A percentile compares a stretch with the other conserved stretches of the same genome.
These are phyloP conservation scores for Penicillium antarcticum DNA, from an alignment of 495 filamentous ascomycete genomes.

Conservation along the genomic window DNA sequence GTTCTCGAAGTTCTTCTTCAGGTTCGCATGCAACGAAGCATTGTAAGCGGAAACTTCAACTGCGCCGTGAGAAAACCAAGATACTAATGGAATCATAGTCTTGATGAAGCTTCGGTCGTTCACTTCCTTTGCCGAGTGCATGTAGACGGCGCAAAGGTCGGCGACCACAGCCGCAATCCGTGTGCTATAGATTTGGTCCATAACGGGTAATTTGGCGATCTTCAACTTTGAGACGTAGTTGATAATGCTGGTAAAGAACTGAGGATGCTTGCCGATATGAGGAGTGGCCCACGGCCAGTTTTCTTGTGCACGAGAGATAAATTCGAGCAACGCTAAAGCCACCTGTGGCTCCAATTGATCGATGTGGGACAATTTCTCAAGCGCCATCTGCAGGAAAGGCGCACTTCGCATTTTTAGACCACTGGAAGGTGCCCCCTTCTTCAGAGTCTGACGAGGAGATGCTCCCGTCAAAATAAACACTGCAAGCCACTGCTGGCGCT, in stretches of 20 bases:
- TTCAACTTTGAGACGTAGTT: conserved; percentile 63
- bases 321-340: conserved; percentile 73
- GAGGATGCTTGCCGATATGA: conserved; percentile 66
- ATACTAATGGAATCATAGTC: conserved; percentile 66
- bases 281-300: conserved; percentile 90
- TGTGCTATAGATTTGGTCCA: conserved; percentile 51
- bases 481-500: conserved; percentile 92
- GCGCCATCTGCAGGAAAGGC: conserved; percentile 70
- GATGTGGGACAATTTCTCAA: conserved; percentile 70
- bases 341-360: conserved; percentile 57
- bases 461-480: conserved; percentile 88
- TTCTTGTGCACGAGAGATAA: conserved; percentile 81
- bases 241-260: conserved; percentile 67
- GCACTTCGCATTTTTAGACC: conserved; percentile 42
- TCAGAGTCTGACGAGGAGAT: conserved; percentile 70
- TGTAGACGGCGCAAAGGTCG: conserved; percentile 86
- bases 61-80: conserved; percentile 71
- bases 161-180: conserved; percentile 77
- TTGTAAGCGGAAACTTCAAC: conserved; percentile 77
- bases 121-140: conserved; percentile 75
- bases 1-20: conserved; percentile 78
- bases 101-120: conserved; percentile 63
- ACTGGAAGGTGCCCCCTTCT: conserved; percentile 43
- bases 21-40: conserved; percentile 74
- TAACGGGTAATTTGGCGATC: conserved; percentile 42